Evolutionary conservation across 164 flowering plant genomes (phyloP), one percentile per base, ranked within the genome.

Genomic region (Vitis labrusca): DNA sequence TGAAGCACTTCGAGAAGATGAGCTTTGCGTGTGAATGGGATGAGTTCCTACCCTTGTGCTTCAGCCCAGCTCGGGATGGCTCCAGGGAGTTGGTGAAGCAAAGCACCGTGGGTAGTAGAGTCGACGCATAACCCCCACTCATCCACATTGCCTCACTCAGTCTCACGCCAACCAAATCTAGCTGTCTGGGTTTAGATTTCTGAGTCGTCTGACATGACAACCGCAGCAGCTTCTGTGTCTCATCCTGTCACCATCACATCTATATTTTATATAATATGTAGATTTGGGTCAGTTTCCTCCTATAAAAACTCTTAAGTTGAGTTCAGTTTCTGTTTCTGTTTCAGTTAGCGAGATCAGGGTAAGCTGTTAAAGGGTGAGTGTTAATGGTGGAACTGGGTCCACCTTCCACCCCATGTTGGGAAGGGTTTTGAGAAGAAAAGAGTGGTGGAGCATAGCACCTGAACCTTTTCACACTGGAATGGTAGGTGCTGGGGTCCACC

Each of bases 41-140:
- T 3, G 89, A 86, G 50, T 89, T 62, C 50, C 68, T 87, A 1
- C 94, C 97, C 0, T 73, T 81, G 0, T 64, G 59, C 44, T 91
- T 87, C 67, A 63, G 48, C 32, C 93, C 94, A 1, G 69, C 80
- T 0, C 75, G 94, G 4, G 84, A 87, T 53, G 94, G 97, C 1
- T 64, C 83, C 0, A 75, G 76, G 12, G 10, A 51, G 29, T 23
- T 11, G 50, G 79, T 69, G 3, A n/a, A 15, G 17, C 65, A 29
- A 19, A 56, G 29, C 32, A 67, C 49, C 2, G 74, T 82, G 0
- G 85, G 85, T 1, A 79, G 23, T 19, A 19, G 23, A 19, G 23
- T 19, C 23, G 27, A 29, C 67, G 71, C 50, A 37, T 48, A 1
- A 29, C 23, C 14, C 15, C 12, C 12, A 63, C 16, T 47, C 54